These are phyloP conservation scores for Bondarzewia mesenterica DNA, from an alignment of 1,284 basidiomycete genomes.

Conservation along the genomic window DNA sequence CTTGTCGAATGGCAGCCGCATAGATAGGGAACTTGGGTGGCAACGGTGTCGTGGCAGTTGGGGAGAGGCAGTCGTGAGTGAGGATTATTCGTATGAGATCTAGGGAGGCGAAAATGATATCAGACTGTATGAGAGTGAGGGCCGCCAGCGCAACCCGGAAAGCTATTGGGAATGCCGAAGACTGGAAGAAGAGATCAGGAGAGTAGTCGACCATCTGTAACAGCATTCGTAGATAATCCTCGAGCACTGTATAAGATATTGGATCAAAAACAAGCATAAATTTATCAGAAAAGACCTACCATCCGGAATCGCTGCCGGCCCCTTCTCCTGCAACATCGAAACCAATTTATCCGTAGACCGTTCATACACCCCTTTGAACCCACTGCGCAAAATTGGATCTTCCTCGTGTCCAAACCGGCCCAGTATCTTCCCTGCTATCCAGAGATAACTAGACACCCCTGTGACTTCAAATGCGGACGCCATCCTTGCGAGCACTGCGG, in stretches of 20 bases:
- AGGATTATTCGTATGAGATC: constrained; percentile 74
- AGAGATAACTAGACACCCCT: constrained; percentile 84
- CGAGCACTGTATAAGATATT: constrained; percentile 63
- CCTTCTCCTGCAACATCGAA: constrained; percentile 57
- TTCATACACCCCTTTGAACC: constrained; percentile 68
- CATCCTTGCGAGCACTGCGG: constrained; percentile 72
- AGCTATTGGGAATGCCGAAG: constrained; percentile 65
- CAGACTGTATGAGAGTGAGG: constrained; percentile 73
- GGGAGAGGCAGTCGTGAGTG: constrained; percentile 60
- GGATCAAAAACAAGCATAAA: constrained; percentile 1
- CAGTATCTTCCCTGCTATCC: constrained; percentile 87
- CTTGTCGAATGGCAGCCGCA: constrained; percentile 56
- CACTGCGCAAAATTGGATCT: constrained; percentile 39
- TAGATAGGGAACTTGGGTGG: constrained; percentile 61
- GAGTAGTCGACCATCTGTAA: constrained; percentile 60
- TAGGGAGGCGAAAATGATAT: constrained; percentile 75
- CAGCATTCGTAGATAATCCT: constrained; percentile 88
- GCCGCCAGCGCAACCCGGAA: constrained; percentile 72
- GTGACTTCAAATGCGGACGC: constrained; percentile 73
- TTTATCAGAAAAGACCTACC: constrained; percentile 34
- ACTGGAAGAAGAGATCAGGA: constrained; percentile 75
- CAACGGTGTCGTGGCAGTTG: constrained; percentile 30
- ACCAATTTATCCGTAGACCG: constrained; percentile 64
- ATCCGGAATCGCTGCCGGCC: constrained; percentile 73
- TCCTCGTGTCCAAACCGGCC: constrained; percentile 64